phyloP scores from a whole-genome alignment of 352 stramenopile genomes.

The Phytophthora lateralis region DNA sequence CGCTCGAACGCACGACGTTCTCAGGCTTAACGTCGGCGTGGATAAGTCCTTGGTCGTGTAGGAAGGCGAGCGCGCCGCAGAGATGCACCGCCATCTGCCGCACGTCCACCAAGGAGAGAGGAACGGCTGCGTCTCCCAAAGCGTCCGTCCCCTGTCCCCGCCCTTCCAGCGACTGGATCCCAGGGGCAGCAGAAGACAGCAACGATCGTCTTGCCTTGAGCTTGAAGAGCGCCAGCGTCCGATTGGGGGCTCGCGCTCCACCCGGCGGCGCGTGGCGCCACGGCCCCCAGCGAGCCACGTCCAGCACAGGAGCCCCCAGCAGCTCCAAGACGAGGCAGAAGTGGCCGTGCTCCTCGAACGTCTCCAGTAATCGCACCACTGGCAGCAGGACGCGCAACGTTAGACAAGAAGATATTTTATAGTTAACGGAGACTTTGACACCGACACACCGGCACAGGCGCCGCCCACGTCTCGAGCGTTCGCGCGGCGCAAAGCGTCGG shows the following conservation, averaged over 20 bases:
- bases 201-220: conserved; percentile 20
- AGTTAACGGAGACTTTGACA: background rate
- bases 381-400: background rate
- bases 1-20: conserved; percentile 55
- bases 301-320: conserved; percentile 86
- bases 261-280: conserved; percentile 92
- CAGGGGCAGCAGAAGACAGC: conserved; percentile 1
- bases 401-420: background rate
- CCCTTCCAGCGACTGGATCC: conserved; percentile 14
- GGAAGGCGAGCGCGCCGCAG: conserved; percentile 64
- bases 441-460: conserved; percentile 45
- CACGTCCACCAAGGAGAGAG: conserved; percentile 46
- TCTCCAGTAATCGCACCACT: conserved; percentile 63
- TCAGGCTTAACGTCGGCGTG: conserved; percentile 83
- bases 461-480: conserved; percentile 40
- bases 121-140: conserved; percentile 6
- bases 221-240: conserved; percentile 31
- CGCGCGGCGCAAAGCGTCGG: conserved; percentile 44
- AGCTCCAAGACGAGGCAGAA: conserved; percentile 78
- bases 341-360: conserved; percentile 57
- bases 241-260: conserved; percentile 11
- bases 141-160: conserved; percentile 3
- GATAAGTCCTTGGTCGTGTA: conserved; percentile 66
- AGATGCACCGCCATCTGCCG: conserved; percentile 67
- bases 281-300: conserved; percentile 93